These are phyloP conservation scores for Xylariaceae sp. DNA, from an alignment of 2,329 filamentous ascomycete genomes.

Conservation along the genomic window DNA sequence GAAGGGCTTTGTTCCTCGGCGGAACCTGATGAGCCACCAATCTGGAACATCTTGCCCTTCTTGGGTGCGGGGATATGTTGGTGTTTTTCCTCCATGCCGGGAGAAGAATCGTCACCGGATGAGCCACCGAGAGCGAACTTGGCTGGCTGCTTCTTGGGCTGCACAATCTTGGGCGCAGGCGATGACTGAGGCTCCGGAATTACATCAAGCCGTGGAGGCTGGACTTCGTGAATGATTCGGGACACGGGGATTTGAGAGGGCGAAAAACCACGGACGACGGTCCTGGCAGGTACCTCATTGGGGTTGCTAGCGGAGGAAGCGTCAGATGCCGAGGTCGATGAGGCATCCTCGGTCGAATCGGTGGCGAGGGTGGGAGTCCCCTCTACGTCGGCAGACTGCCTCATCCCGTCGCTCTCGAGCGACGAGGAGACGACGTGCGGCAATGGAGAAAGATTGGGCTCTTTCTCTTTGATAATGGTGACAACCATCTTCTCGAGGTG, in stretches of 20 bases:
- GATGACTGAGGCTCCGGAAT: slow-evolving; percentile 59
- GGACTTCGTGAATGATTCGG: slow-evolving; percentile 44
- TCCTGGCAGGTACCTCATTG: slow-evolving; percentile 31
- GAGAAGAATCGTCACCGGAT: slow-evolving; percentile 68
- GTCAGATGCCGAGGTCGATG: slow-evolving; percentile 15
- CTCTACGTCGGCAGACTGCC: slow-evolving; percentile 48
- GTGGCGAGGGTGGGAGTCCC: slow-evolving; percentile 42
- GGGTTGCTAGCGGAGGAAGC: slow-evolving; percentile 42
- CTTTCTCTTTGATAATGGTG: slow-evolving; percentile 86
- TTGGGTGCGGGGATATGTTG: slow-evolving; percentile 32
- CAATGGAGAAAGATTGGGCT: slow-evolving; percentile 56
- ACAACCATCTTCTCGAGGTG: slow-evolving; percentile 92
- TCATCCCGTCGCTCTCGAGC: slow-evolving; percentile 45
- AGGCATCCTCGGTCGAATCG: slow-evolving; percentile 25
- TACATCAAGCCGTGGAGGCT: slow-evolving; percentile 48
- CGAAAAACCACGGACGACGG: slow-evolving; percentile 82
- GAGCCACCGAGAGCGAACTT: slow-evolving; percentile 73
- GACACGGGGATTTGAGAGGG: slow-evolving; percentile 58
- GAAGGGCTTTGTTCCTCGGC: slow-evolving; percentile 75
- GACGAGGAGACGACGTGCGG: slow-evolving; percentile 38
- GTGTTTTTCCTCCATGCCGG: slow-evolving; percentile 44
- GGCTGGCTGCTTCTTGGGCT: slow-evolving; percentile 57
- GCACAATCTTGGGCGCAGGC: slow-evolving; percentile 62
- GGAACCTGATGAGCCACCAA: slow-evolving; percentile 61
- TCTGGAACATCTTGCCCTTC: slow-evolving; percentile 46